Percentiles rank a stretch among this genome's conserved stretches.
phyloP scores from a whole-genome alignment of 176 grass and related monocot genomes.

The Lolium perenne region DNA sequence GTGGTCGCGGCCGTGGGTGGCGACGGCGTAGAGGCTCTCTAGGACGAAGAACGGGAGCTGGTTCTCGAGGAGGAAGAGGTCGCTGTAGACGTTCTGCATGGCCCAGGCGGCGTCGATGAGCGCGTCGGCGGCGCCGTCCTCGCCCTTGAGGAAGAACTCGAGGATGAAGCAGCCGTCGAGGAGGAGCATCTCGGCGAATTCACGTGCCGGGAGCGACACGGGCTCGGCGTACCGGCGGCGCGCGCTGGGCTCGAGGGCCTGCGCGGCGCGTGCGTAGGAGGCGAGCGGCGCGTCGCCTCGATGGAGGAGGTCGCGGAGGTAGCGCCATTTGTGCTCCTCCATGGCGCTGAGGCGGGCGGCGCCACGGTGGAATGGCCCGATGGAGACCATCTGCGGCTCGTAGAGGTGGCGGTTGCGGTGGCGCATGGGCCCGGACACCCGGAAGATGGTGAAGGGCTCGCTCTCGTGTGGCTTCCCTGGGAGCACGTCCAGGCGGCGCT shows the following conservation, averaged over 20 bases:
- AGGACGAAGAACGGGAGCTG: slow-evolving; percentile 58
- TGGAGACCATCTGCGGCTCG: slow-evolving; percentile 52
- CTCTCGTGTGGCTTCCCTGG: slow-evolving; percentile 45
- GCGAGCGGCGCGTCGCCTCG: slow-evolving; percentile 40
- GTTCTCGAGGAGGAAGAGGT: slow-evolving; percentile 63
- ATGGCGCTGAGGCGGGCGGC: slow-evolving; percentile 51
- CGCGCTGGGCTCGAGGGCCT: slow-evolving; percentile 25
- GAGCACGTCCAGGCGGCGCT: slow-evolving; percentile 30
- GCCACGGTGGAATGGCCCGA: slow-evolving; percentile 58
- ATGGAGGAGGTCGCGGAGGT: slow-evolving; percentile 50
- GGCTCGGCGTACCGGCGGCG: slow-evolving; percentile 51
- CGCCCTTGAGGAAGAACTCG: slow-evolving; percentile 55
- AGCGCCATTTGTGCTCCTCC: slow-evolving; percentile 62
- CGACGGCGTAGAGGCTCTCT: slow-evolving; percentile 47
- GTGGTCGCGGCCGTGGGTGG: slow-evolving; percentile 37
- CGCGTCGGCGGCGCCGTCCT: slow-evolving; percentile 44
- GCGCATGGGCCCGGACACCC: slow-evolving; percentile 51
- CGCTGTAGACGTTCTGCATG: slow-evolving; percentile 52
- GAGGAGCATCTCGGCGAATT: slow-evolving; percentile 64
- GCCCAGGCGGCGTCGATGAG: slow-evolving; percentile 47
- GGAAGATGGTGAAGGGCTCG: slow-evolving; percentile 62
- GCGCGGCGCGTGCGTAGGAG: slow-evolving; percentile 36
- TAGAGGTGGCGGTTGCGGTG: slow-evolving; percentile 58
- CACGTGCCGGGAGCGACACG: slow-evolving; percentile 16
- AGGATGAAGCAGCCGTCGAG: slow-evolving; percentile 71